A percentile compares a stretch with the other conserved stretches of the same genome.
Evolutionary conservation across 1,284 basidiomycete genomes (phyloP).

Genomic region (Ustilago trichophora): DNA sequence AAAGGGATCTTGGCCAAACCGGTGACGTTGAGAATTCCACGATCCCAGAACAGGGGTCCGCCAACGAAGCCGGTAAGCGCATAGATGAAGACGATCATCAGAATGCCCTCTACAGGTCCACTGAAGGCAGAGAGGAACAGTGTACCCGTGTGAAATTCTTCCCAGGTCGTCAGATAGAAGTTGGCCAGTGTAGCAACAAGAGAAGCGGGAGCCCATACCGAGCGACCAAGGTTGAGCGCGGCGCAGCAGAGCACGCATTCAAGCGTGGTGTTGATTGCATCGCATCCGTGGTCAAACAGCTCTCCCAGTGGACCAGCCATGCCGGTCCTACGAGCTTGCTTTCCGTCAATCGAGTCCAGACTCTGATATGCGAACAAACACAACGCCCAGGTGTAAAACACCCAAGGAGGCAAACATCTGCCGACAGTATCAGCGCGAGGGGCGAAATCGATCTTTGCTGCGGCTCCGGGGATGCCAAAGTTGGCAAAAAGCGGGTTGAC

Average conservation of each 20-base stretch:
- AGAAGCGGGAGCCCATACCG: constrained; percentile 93
- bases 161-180: constrained; percentile 96
- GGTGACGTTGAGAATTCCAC: constrained; percentile 74
- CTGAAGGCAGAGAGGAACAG: constrained; percentile 77
- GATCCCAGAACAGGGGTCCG: constrained; percentile 81
- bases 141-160: constrained; percentile 89
- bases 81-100: constrained; percentile 84
- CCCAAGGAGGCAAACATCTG: constrained; percentile 47
- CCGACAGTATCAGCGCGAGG: constrained; percentile 11
- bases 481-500: constrained; percentile 43
- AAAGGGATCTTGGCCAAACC: constrained; percentile 70
- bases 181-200: constrained; percentile 87
- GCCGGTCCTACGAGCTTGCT: constrained; percentile 91
- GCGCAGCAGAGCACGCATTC: constrained; percentile 55
- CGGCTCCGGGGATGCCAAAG: constrained; percentile 45
- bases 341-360: constrained; percentile 88
- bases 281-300: constrained; percentile 92
- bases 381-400: constrained; percentile 74
- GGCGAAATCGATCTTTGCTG: constrained; percentile 30
- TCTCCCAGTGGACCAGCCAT: constrained; percentile 96
- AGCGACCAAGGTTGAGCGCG: constrained; percentile 82
- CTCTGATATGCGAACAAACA: constrained; percentile 93
- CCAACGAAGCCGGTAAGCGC: constrained; percentile 72
- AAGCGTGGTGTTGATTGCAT: constrained; percentile 86
- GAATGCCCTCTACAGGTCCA: constrained; percentile 94